These are phyloP conservation scores for Blastomyces silverae DNA, from an alignment of 2,329 filamentous ascomycete genomes.

Conservation along the genomic window DNA sequence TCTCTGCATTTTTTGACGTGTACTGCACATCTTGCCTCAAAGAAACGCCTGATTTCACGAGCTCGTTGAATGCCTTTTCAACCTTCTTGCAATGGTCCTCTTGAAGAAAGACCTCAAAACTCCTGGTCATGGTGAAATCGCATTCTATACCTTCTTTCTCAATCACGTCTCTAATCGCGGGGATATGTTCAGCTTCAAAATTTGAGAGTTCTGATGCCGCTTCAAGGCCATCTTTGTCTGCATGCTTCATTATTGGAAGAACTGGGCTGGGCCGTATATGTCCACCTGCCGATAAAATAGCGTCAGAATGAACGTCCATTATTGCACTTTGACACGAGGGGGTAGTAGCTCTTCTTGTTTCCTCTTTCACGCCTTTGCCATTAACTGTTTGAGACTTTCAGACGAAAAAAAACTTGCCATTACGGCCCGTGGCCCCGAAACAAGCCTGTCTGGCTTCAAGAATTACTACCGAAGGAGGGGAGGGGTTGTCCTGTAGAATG, in stretches of 20 bases:
- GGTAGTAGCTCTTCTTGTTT: not conserved
- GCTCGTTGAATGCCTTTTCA: constrained; percentile 27
- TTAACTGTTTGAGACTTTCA: not conserved
- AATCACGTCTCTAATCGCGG: constrained; percentile 36
- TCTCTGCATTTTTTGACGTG: constrained; percentile 26
- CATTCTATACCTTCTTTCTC: constrained; percentile 40
- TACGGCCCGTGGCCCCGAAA: constrained; percentile 43
- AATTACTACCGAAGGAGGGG: constrained; percentile 32
- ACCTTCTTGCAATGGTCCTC: constrained; percentile 27
- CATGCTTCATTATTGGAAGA: constrained; percentile 31
- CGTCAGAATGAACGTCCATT: not conserved
- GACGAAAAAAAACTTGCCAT: constrained; percentile 30
- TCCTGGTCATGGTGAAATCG: constrained; percentile 37
- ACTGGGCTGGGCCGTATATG: constrained; percentile 42
- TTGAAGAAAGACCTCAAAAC: constrained; percentile 36
- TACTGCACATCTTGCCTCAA: constrained; percentile 28
- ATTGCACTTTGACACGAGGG: not conserved
- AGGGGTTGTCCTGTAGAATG: constrained; percentile 28
- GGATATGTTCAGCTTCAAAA: constrained; percentile 40
- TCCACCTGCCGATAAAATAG: constrained; percentile 27
- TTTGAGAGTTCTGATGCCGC: constrained; percentile 35
- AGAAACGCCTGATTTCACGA: constrained; percentile 26
- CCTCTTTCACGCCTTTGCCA: too few relatives aligned
- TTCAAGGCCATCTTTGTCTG: constrained; percentile 31
- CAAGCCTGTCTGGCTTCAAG: constrained; percentile 39